phyloP scores from a whole-genome alignment of 1,284 basidiomycete genomes.

The Porogramme epimiltina region DNA sequence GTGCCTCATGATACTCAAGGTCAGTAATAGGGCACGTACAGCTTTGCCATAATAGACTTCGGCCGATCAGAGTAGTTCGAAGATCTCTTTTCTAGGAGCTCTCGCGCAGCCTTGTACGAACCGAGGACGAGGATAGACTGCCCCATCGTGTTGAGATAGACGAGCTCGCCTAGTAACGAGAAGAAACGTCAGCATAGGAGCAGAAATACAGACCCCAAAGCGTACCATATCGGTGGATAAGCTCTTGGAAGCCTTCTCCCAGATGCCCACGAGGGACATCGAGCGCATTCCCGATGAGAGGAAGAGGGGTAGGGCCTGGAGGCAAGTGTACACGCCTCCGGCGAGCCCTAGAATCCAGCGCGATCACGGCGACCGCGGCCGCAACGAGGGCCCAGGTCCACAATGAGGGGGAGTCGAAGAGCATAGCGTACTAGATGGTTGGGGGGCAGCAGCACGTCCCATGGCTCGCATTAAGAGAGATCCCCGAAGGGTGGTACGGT shows the following conservation, averaged over 20 bases:
- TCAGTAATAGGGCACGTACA: slow-evolving; percentile 1
- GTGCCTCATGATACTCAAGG: neutral
- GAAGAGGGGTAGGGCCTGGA: neutral
- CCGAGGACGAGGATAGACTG: slow-evolving; percentile 65
- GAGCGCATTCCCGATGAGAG: neutral
- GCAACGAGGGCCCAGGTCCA: neutral
- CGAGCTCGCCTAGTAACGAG: slow-evolving; percentile 56
- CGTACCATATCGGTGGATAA: neutral
- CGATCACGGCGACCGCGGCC: neutral
- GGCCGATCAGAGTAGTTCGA: slow-evolving; percentile 71
- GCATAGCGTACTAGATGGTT: no score
- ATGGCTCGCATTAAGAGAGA: no score
- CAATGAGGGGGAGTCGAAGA: neutral
- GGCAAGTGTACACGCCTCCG: neutral
- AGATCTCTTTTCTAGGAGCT: slow-evolving; percentile 68
- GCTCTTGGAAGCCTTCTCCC: neutral
- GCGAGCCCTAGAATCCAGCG: neutral
- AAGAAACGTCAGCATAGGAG: neutral
- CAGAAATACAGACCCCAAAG: no score
- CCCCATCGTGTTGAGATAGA: slow-evolving; percentile 58
- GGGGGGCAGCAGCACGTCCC: no score
- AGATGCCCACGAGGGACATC: neutral
- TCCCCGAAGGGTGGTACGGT: no score
- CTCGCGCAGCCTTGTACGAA: slow-evolving; percentile 50
- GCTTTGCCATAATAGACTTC: slow-evolving; percentile 15